phyloP scores from a whole-genome alignment of 345 rosid genomes.

The Salix brachista region DNA sequence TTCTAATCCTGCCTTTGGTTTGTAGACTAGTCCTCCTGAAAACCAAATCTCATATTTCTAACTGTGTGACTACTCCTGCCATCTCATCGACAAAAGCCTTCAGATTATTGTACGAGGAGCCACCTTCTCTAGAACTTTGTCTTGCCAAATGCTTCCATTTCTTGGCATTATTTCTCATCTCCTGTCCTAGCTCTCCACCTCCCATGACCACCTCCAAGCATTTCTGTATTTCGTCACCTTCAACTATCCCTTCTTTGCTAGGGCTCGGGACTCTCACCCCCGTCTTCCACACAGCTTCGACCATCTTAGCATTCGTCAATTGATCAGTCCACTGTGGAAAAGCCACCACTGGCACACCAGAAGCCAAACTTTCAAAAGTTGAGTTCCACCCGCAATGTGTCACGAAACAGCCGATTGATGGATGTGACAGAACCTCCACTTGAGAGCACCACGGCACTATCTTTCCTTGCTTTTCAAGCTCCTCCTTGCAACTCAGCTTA shows the following conservation, averaged over 20 bases:
- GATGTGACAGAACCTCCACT: constrained; percentile 38
- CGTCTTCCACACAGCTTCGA: constrained; percentile 31
- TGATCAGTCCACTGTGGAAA: constrained; percentile 43
- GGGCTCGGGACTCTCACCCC: constrained; percentile 20
- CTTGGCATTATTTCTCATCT: constrained; percentile 23
- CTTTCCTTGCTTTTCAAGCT: constrained; percentile 21
- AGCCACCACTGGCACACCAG: constrained; percentile 38
- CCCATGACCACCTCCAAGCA: constrained; percentile 37
- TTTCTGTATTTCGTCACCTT: constrained; percentile 28
- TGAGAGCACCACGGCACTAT: constrained; percentile 47
- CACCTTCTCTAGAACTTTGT: constrained; percentile 26
- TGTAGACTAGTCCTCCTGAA: not conserved
- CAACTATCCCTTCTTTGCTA: constrained; percentile 15
- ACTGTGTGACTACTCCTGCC: not conserved
- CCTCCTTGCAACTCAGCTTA: constrained; percentile 8
- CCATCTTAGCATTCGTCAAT: constrained; percentile 30
- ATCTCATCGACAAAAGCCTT: constrained; percentile 24
- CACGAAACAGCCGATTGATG: constrained; percentile 37
- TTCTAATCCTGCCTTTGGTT: not conserved
- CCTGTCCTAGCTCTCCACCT: constrained; percentile 21
- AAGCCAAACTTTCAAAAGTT: constrained; percentile 29
- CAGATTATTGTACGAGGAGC: constrained; percentile 24
- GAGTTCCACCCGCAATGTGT: constrained; percentile 53
- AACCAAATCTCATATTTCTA: not conserved
- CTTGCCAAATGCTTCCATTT: constrained; percentile 37